Evolutionary conservation across 2,329 filamentous ascomycete genomes (phyloP), one percentile per base, ranked within the genome.

Genomic region (Purpureocillium lavendulum): DNA sequence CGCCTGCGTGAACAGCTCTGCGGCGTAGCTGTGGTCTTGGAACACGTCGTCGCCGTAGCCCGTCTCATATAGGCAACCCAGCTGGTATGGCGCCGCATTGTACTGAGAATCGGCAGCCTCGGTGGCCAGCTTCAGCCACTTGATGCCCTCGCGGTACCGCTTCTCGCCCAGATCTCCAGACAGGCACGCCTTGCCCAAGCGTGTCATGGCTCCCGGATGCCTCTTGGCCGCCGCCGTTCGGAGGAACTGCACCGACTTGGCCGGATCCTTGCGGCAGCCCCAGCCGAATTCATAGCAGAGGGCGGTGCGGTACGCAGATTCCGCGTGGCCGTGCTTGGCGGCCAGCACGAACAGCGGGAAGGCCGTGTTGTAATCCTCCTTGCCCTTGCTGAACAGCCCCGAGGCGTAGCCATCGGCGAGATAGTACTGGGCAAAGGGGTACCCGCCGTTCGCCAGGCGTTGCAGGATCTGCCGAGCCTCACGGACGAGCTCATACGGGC

Each of bases 201-300:
- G 82, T 40, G 88, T 86, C 76, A 96, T 95, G 36, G 92, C 90
- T 36, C 92, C 92, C 0, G 92, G 92, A 54, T 98, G 92, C 44
- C 88, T 86, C 62, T 96, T 97, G 7, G 89, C 86, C 2, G 92
- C 89, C 9, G 89, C 85, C 45, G 84, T 82, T 40, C 90, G 82
- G 56, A 95, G 84, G 60, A 92, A 98, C 58, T 97, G 89, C 2
- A 94, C 85, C 33, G 92, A 90, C 64, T 96, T 96, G 36, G 84
- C 79, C 41, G 85, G 84, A 54, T 96, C 88, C 54, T 87, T 87
- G 41, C 87, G 81, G 54, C 84, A 94, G 31, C 92, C 92, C 92
- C 92, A 98, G 45, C 89, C 92, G 62, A 96, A 97, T 61, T 98
- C 92, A 65, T 97, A 97, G 67, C 89, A 96, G 40, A 98, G 71